A percentile compares a stretch with the other conserved stretches of the same genome.
phyloP scores from a whole-genome alignment of 345 rosid species.

The Excoecaria cochinchinensis region DNA sequence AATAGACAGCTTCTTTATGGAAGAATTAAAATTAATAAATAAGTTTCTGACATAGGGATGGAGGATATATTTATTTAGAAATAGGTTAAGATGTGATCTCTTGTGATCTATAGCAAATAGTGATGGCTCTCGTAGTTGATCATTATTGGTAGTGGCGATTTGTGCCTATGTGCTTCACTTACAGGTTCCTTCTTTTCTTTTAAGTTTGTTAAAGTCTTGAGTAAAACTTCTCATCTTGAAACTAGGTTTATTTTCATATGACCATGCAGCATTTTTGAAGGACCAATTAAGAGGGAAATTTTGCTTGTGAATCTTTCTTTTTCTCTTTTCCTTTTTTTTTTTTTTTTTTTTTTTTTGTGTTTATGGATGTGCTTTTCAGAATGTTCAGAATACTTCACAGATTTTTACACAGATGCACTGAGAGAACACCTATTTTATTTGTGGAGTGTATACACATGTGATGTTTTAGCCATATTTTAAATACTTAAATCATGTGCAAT shows the following conservation, averaged over 20 bases:
- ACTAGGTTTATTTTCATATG: neutral
- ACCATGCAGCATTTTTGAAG: neutral
- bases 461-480: neutral
- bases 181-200: neutral
- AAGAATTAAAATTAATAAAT: too few species aligned
- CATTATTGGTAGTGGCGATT: neutral
- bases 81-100: neutral
- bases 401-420: neutral
- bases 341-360: neutral
- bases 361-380: neutral
- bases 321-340: neutral
- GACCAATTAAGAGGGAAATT: neutral
- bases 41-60: too few species aligned
- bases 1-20: too few species aligned
- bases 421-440: neutral
- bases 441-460: neutral
- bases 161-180: neutral
- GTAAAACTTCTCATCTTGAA: neutral
- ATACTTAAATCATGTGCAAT: neutral
- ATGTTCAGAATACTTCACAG: neutral
- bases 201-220: neutral
- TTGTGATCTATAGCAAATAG: neutral
- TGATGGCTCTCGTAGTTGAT: neutral
- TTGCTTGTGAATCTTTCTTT: neutral
- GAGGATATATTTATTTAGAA: too few species aligned